Conservation (phyloP, 495 filamentous ascomycete genomes). For the Penicillium paxilli region DNA sequence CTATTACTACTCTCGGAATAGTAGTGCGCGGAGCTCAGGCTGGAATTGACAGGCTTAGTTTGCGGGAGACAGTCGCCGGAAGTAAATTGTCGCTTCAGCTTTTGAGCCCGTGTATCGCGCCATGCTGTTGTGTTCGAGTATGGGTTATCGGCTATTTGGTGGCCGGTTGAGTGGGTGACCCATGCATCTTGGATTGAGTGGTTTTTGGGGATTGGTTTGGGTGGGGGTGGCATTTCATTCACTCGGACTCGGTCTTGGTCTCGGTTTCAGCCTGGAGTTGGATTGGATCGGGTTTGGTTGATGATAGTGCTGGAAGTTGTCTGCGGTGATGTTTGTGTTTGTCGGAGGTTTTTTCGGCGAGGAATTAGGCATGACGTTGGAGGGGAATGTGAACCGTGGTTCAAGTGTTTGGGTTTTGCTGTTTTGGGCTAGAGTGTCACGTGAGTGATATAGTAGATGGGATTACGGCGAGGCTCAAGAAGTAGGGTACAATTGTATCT, state of each 20-base stretch:
- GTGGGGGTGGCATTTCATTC: background rate
- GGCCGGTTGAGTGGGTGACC: slow-evolving; percentile 78
- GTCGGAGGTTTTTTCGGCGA: background rate
- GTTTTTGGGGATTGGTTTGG: slow-evolving; percentile 28
- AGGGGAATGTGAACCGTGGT: slow-evolving; percentile 13
- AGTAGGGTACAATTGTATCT: no score
- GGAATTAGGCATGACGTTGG: slow-evolving; percentile 11
- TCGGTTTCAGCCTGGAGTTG: background rate
- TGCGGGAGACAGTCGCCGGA: slow-evolving; percentile 15
- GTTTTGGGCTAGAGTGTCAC: slow-evolving; percentile 20
- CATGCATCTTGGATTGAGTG: slow-evolving; percentile 69
- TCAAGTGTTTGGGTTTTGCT: slow-evolving; percentile 20
- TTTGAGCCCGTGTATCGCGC: slow-evolving; percentile 65
- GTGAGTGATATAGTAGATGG: no score
- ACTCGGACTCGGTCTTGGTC: background rate
- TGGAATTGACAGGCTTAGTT: no score
- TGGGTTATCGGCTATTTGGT: slow-evolving; percentile 69
- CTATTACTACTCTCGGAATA: background rate
- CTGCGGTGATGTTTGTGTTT: background rate
- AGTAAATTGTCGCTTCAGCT: slow-evolving; percentile 67
- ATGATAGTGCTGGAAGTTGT: background rate
- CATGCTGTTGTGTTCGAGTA: slow-evolving; percentile 63
- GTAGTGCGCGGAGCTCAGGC: no score
- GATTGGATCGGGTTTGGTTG: background rate
- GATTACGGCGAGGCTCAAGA: no score